Evolutionary conservation across 78 protist species (phyloP), one percentile per base, ranked within the genome.

Genomic region (Cavenderia fasciculata): DNA sequence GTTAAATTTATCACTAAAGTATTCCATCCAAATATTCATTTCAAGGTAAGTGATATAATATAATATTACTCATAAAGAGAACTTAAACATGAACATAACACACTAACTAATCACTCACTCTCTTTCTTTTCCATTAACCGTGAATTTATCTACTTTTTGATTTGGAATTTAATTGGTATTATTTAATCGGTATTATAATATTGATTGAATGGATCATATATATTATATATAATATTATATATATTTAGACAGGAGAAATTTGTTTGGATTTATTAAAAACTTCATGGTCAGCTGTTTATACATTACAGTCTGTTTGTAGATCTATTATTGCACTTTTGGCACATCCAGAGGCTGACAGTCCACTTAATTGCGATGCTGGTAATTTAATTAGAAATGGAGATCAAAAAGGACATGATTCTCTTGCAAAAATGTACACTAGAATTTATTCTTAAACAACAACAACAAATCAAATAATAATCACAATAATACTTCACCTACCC

Each of bases 321-420:
- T 95, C 98, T 12, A 95, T 96, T 14, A 62, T 85, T 23, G 93
- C 94, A 51, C 66, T 94, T 29, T 74, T 94, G 29, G 49, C 94
- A 34, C 72, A 43, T 36, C 89, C 96, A 27, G 93, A 94, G 27
- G 85, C 96, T 7, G 94, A 94, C 61, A 85, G 94, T 34, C 97
- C 97, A 16, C 49, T 96, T 43, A 96, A 96, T 59, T 96, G 98
- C 43, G 98, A 96, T 56, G 97, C 96, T 25, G 98, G 98, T 31
- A 96, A 96, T 69, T 71, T 96, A 36, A 29, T 96, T n/a, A 92
- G 98, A 27, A 63, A 61, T 38, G 93, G 95, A 34, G 97, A 95
- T 63, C 33, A 46, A 38, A 68, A 93, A 29, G 97, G 97, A 0
- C 94, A 75, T 71, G 85, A 85, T 41, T 74, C 94, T 27, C 77